Evolutionary conservation across 805 yeast species (phyloP).

Genomic region (Priceomyces fermenticarens): DNA sequence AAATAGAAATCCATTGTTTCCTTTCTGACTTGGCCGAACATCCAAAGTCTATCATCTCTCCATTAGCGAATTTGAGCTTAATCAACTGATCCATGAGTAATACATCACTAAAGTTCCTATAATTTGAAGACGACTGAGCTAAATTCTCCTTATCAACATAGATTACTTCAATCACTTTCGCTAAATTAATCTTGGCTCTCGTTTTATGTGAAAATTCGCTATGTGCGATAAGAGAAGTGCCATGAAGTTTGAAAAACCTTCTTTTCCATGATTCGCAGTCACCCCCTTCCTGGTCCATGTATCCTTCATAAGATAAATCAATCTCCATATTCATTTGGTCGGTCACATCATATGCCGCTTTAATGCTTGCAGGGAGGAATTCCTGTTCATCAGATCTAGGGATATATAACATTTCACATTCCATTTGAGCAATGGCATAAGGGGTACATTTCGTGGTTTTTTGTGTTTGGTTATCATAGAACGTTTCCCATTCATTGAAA

Average conservation of each 20-base stretch:
- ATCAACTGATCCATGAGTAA: constrained; percentile 69
- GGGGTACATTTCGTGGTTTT: constrained; percentile 42
- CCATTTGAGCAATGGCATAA: constrained; percentile 61
- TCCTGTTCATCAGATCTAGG: constrained; percentile 62
- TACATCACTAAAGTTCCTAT: constrained; percentile 70
- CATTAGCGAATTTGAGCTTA: constrained; percentile 70
- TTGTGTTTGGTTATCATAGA: constrained; percentile 16
- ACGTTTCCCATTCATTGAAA: constrained; percentile 77
- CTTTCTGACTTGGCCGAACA: constrained; percentile 68
- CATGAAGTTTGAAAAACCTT: constrained; percentile 71
- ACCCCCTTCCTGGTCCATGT: constrained; percentile 86
- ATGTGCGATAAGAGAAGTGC: constrained; percentile 71
- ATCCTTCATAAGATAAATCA: constrained; percentile 52
- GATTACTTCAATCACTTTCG: constrained; percentile 57
- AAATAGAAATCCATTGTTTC: constrained; percentile 58
- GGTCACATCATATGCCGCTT: constrained; percentile 38
- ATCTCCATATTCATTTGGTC: constrained; percentile 28
- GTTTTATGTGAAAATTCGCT: constrained; percentile 67
- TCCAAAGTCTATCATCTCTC: constrained; percentile 81
- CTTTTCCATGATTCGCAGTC: constrained; percentile 74
- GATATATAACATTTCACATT: constrained; percentile 64
- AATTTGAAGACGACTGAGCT: constrained; percentile 24
- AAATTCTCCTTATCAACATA: constrained; percentile 40
- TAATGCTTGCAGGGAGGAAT: constrained; percentile 67
- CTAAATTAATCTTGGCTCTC: constrained; percentile 71